Percentiles rank a stretch among this genome's conserved stretches.
These are phyloP conservation scores for Gossypium stocksii DNA, from an alignment of 345 rosid genomes.

Conservation along the genomic window DNA sequence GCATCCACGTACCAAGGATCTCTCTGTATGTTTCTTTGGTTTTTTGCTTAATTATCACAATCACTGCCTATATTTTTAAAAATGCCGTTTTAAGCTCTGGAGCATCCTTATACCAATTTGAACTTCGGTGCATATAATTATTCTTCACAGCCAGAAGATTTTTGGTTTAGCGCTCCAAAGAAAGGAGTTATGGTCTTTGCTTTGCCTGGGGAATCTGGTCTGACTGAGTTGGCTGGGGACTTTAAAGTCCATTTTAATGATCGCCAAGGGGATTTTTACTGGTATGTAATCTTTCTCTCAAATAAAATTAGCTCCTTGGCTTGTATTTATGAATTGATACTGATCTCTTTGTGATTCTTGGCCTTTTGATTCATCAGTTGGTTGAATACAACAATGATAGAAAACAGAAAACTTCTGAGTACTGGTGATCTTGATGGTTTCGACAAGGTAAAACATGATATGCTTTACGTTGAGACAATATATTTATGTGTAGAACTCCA, in stretches of 20 bases:
- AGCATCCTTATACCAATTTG: background rate
- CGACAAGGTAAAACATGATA: constrained; percentile 48
- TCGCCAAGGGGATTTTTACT: constrained; percentile 89
- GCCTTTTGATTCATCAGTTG: constrained; percentile 40
- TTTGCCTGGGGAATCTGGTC: constrained; percentile 80
- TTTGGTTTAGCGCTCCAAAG: constrained; percentile 84
- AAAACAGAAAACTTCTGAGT: constrained; percentile 58
- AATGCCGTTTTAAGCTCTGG: constrained; percentile 2
- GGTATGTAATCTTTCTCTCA: constrained; percentile 35
- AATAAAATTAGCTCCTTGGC: constrained; percentile 7
- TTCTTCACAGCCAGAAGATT: constrained; percentile 64
- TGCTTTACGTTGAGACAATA: background rate
- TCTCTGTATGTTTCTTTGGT: constrained; percentile 44
- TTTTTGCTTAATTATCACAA: background rate
- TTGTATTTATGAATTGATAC: constrained; percentile 4
- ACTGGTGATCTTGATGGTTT: constrained; percentile 70
- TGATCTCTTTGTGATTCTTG: background rate
- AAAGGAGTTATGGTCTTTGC: constrained; percentile 89
- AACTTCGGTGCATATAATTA: background rate
- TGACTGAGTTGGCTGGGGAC: constrained; percentile 74
- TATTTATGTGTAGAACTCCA: background rate
- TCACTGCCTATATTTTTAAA: background rate
- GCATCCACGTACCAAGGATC: constrained; percentile 69
- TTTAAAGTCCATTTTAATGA: constrained; percentile 82
- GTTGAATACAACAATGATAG: constrained; percentile 80